Evolutionary conservation across 306 rosid genomes (phyloP), one percentile per base, ranked within the genome.

Genomic region (Acacia acuminata): DNA sequence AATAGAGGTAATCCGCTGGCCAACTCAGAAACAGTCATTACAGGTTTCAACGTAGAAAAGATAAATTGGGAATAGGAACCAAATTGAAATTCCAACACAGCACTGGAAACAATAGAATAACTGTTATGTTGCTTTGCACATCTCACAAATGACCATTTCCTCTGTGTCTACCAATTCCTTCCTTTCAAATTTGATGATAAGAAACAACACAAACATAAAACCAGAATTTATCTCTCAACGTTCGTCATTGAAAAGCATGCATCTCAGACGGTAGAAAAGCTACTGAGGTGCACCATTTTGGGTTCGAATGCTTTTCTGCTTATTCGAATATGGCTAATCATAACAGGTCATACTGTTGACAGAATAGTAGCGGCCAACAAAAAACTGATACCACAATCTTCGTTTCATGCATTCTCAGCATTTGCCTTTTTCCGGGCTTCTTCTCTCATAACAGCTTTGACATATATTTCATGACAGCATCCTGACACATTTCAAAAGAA

Each of bases 401-500:
- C 50, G 43, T 34, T 34, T 78, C 66, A 55, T 44, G 86, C 82
- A 77, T 83, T 82, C 72, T 76, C 81, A 44, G 81, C 64, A 48
- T 44, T 22, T 7, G 80, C 85, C 48, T 83, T 61, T 74, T 78
- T 69, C 71, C 90, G 79, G 48, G 91, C 83, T 67, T 89, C 94
- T 81, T 85, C 84, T 65, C 88, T 87, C 87, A 73, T 83, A 36
- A 82, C 79, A 7, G 85, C 87, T 84, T 34, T 92, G 32, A 89
- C 86, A 42, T 89, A 87, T 76, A 92, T 86, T 90, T 90, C 94
- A 36, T 90, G 90, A 85, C 89, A 84, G 86, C 86, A 82, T 22
- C 93, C 91, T 89, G 87, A 79, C 64, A 81, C 79, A 73, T 80
- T 56, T 25, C 8, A 34, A 77, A 69, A 45, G 38, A 36, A 75